Evolutionary conservation across 129 eudicot genomes (phyloP), one percentile per base, ranked within the genome.

Genomic region (Flaveria trinervia): DNA sequence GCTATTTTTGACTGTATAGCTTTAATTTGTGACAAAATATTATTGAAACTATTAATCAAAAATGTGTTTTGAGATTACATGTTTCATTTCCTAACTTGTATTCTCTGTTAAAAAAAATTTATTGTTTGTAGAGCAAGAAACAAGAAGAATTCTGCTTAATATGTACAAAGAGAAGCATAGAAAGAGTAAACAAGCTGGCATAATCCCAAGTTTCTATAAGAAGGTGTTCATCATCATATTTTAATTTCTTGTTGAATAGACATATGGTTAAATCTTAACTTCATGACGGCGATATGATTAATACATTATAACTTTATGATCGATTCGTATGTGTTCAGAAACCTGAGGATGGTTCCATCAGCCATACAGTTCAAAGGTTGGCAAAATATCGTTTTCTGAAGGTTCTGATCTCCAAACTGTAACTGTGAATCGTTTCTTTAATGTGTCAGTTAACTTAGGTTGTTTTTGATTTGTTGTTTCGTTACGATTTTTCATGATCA

Each of bases 341-440:
- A 88, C 96, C 98, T 18, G 96, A 92, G 78, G 96, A 92, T 43
- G 98, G 96, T 52, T 92, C 98, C 75, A 90, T 92, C 71, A 92
- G 89, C 76, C 93, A 85, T 52, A 90, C 92, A 52, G 98, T 92
- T 71, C 98, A 92, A 81, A 85, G 96, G 85, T 83, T 92, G 64
- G 96, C 98, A 64, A 92, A 92, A 80, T 92, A 84, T 84, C 94
- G 95, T 45, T 92, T 92, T 82, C 79, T 92, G 45, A 92, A 88
- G 98, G 98, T 92, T 85, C 5, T 43, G 23, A n/a, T 15, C 25
- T 16, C 16, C 1, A 22, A 22, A 18, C 18, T n/a, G 17, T 43
- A 20, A 6, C 28, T 18, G 44, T 55, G 17, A 64, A 20, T 22
- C 20, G 43, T 4, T 61, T 74, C 5, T 51, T n/a, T 71, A 28